Evolutionary conservation across 2,329 filamentous ascomycete species (phyloP), one percentile per base, ranked within the genome.

Genomic region (Colletotrichum tamarilloi): DNA sequence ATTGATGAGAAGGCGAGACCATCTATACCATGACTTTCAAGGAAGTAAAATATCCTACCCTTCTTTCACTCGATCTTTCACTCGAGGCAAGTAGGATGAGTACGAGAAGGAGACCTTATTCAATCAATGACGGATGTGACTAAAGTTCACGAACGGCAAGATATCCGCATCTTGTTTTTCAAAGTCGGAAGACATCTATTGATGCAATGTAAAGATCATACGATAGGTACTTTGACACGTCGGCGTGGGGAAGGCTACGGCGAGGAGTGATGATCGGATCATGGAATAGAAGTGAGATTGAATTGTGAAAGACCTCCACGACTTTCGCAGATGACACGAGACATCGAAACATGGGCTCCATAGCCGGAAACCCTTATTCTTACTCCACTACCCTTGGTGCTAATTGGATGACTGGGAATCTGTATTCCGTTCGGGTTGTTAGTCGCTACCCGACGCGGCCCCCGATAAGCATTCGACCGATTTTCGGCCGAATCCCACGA

Each of bases 1-100:
- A 65, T 70, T 4, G 56, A 70, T 4, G 67, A 73, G 22, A 65
- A 65, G 26, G 32, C 14, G 3, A 55, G 12, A 12, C 12, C 30
- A 1, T 62, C 49, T 24, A 3, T 22, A 26, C 35, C 9, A 32
- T n/a, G 12, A 22, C 4, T 3, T 19, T 28, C 11, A 30, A 9
- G 6, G 28, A 32, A 32, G 30, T 32, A 32, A 32, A 32, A 9
- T 32, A 2, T 32, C 30, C 30, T 32, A 32, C 30, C 11, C 9
- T 11, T 32, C 30, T 32, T 32, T 42, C 6, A 42, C 26, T 26
- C 26, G 26, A 26, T 26, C 26, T 26, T 26, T 26, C 26, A 26
- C 26, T 26, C 4, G 26, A 42, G 35, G 4, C 35, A 42, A 42
- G 8, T 6, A 7, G 5, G 11, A 7, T 16, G 14, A 2, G 14